phyloP scores from a whole-genome alignment of 2,329 filamentous ascomycete genomes.

The Elsinoe australis region DNA sequence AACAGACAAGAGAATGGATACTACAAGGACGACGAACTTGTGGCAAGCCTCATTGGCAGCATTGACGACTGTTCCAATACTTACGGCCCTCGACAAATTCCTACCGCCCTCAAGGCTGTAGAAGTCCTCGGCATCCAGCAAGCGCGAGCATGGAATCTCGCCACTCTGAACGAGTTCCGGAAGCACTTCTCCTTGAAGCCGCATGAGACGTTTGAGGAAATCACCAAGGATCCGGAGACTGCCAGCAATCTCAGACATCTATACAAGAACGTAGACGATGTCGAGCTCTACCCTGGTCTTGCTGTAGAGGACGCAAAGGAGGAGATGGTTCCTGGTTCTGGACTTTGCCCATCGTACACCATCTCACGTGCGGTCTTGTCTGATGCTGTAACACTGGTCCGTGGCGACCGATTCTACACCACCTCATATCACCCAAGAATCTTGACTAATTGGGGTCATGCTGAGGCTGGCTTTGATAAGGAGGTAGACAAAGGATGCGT shows the following conservation, averaged over 20 bases:
- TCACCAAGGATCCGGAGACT: slow-evolving; percentile 52
- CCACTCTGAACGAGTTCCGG: slow-evolving; percentile 57
- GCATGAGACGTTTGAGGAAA: slow-evolving; percentile 51
- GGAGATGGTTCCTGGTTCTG: slow-evolving; percentile 45
- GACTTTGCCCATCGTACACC: slow-evolving; percentile 48
- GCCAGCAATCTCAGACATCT: slow-evolving; percentile 49
- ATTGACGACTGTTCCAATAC: slow-evolving; percentile 54
- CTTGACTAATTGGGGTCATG: slow-evolving; percentile 39
- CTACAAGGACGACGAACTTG: slow-evolving; percentile 53
- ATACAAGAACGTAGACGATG: slow-evolving; percentile 56
- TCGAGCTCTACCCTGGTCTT: slow-evolving; percentile 63
- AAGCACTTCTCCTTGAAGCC: slow-evolving; percentile 54
- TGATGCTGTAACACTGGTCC: slow-evolving; percentile 53
- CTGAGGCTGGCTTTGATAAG: slow-evolving; percentile 40
- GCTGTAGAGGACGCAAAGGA: slow-evolving; percentile 54
- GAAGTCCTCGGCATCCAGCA: slow-evolving; percentile 57
- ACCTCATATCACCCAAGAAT: slow-evolving; percentile 31
- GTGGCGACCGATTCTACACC: slow-evolving; percentile 54
- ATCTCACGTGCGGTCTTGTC: slow-evolving; percentile 51
- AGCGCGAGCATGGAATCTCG: slow-evolving; percentile 54
- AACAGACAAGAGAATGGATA: slow-evolving; percentile 38
- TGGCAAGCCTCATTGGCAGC: slow-evolving; percentile 47
- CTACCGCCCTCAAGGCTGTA: slow-evolving; percentile 51
- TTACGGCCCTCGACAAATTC: slow-evolving; percentile 54
- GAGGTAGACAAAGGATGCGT: slow-evolving; percentile 43